These are phyloP conservation scores for Barnettozyma vustinii DNA, from an alignment of 805 yeast species.

Conservation along the genomic window DNA sequence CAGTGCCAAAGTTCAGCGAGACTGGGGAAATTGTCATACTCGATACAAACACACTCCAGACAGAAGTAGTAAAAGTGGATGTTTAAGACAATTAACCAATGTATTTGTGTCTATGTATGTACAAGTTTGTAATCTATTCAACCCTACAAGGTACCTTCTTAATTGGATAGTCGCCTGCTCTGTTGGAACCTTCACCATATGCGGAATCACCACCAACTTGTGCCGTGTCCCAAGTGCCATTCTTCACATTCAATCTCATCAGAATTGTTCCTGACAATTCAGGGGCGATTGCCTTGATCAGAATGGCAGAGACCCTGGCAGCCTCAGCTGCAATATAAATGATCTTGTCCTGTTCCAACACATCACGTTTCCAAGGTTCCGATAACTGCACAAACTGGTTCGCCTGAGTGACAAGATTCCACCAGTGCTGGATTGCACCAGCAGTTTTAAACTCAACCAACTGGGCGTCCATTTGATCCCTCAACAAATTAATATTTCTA, in stretches of 20 bases:
- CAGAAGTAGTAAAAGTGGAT: conserved; percentile 38
- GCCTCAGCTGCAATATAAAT: conserved; percentile 67
- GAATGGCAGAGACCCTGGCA: conserved; percentile 58
- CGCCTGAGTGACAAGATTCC: conserved; percentile 53
- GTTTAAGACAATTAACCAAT: not conserved
- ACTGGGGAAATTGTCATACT: conserved; percentile 63
- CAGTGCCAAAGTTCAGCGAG: conserved; percentile 64
- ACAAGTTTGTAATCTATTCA: not conserved
- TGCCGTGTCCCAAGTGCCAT: conserved; percentile 41
- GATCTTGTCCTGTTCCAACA: conserved; percentile 42
- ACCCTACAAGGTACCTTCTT: conserved; percentile 24
- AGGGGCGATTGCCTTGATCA: conserved; percentile 74
- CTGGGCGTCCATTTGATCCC: conserved; percentile 35
- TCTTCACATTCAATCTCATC: conserved; percentile 55
- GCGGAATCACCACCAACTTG: conserved; percentile 49
- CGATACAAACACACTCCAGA: conserved; percentile 51
- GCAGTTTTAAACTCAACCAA: conserved; percentile 47
- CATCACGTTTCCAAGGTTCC: conserved; percentile 66
- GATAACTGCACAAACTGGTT: conserved; percentile 63
- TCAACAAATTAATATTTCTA: conserved; percentile 30
- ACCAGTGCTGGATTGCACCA: conserved; percentile 50
- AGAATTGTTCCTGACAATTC: conserved; percentile 48
- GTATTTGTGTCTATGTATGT: not conserved
- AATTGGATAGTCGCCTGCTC: conserved; percentile 46
- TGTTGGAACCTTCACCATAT: conserved; percentile 58